Base-by-base conservation (phyloP, 768 basidiomycete species). In the Lentinula boryana region DNA sequence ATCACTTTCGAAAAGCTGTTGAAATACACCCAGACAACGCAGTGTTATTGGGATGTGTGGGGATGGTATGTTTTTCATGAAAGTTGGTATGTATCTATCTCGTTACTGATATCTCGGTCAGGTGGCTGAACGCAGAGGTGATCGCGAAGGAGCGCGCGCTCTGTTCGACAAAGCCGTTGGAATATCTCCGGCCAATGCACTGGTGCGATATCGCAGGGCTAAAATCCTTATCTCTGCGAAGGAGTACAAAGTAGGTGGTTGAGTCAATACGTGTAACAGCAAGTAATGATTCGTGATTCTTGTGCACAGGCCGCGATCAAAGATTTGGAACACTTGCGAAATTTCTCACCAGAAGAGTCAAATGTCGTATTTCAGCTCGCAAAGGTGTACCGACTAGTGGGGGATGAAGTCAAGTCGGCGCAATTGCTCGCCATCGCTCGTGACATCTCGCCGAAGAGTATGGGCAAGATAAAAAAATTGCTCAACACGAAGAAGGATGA, bases 301-400 rank as follows among this genome's bases (percentile, higher is more conserved):
- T n/a, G 21, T 59, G 55, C 53, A 64, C 76, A 97, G 95, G 78
- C 79, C 46, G 95, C 96, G 18, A 82, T 93, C 48, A 72, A 81
- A 62, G 92, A 95, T 71, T 81, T 98, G 70, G 87, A 93, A 74
- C 77, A 79, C 62, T 83, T 99, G 56, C 83, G 87, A 65, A 86
- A 85, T 70, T 78, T 85, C 63, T 91, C 95, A 38, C 96, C 96
- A 6, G 93, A 95, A 69, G 97, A 99, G 78, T 89, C 95, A 58
- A 98, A 98, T 75, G 91, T 98, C 60, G 85, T 95, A 62, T 97
- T 97, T 83, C 88, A 98, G 74, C 84, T 99, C 16, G 97, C 95
- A 31, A 91, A 89, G 76, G 88, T 90, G 62, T 98, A 97, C 69
- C 85, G 92, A 51, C 78, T 91, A 65, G 74, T 90, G 59, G 93